Conservation (phyloP, 1,284 basidiomycete species). For the Heterobasidion occidentale region DNA sequence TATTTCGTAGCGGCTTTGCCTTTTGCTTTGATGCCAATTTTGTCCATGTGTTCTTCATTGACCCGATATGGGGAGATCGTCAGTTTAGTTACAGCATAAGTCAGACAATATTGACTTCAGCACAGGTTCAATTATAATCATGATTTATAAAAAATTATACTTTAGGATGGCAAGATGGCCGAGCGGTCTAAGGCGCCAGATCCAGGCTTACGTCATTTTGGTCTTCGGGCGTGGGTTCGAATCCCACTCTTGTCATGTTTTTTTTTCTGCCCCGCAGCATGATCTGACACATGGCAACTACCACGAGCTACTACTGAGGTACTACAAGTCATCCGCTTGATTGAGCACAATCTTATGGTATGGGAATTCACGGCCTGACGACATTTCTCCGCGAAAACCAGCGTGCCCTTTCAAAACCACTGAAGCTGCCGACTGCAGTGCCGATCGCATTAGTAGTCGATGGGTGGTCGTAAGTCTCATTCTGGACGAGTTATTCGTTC, state of each 20-base stretch:
- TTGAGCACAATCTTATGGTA: slow-evolving; percentile 19
- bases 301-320: no score
- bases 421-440: slow-evolving; percentile 25
- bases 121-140: no score
- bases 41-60: no score
- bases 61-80: no score
- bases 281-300: no score
- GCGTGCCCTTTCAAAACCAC: slow-evolving; percentile 45
- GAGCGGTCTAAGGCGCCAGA: slow-evolving; percentile 27
- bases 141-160: not conserved
- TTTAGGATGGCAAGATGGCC: slow-evolving; percentile 18
- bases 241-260: slow-evolving; percentile 17
- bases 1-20: no score
- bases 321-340: not conserved
- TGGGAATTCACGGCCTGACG: slow-evolving; percentile 80
- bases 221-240: slow-evolving; percentile 27
- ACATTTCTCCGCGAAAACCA: slow-evolving; percentile 74
- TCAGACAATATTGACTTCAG: no score
- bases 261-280: no score
- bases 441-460: slow-evolving; percentile 61
- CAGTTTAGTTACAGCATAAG: no score
- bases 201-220: slow-evolving; percentile 13
- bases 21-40: no score
- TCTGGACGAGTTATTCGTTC: not conserved
- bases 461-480: slow-evolving; percentile 76